Conservation (phyloP, 140 eudicot species). For the Stevia rebaudiana region DNA sequence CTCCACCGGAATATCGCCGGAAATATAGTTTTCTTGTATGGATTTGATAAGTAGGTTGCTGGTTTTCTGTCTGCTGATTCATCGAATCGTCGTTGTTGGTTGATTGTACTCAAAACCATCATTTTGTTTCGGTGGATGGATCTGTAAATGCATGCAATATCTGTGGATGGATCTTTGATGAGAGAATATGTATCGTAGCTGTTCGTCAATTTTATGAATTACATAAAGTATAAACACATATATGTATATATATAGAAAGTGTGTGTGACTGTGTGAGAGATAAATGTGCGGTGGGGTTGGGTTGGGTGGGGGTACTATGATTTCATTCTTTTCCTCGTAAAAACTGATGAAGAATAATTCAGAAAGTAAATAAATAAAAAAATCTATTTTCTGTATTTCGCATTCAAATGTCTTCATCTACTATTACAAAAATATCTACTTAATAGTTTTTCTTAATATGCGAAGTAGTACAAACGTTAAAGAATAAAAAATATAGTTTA, state of each 20-base stretch:
- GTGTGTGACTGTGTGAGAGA: background rate
- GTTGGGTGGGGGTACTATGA: too few relatives aligned
- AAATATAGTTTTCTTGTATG: background rate
- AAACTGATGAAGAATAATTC: too few relatives aligned
- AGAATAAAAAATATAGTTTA: too few relatives aligned
- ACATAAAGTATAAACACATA: background rate
- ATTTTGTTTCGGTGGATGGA: background rate
- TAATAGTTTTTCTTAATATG: too few relatives aligned
- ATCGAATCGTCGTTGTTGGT: slow-evolving; percentile 6
- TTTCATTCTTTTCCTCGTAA: too few relatives aligned
- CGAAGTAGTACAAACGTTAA: too few relatives aligned
- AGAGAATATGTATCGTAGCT: background rate
- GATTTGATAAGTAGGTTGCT: background rate
- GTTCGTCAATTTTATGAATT: background rate
- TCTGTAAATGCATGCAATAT: background rate
- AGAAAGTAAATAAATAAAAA: too few relatives aligned
- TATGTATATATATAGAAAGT: background rate
- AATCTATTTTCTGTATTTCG: too few relatives aligned
- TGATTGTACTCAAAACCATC: slow-evolving; percentile 15
- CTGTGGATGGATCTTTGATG: background rate
- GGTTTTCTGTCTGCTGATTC: background rate
- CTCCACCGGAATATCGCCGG: slow-evolving; percentile 19
- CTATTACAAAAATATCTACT: too few relatives aligned
- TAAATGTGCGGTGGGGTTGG: too few relatives aligned
- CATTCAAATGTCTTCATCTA: too few relatives aligned